These are phyloP conservation scores for Thuidium tamariscinum DNA, from an alignment of 225 moss, liverwort and hornwort genomes.

Conservation along the genomic window DNA sequence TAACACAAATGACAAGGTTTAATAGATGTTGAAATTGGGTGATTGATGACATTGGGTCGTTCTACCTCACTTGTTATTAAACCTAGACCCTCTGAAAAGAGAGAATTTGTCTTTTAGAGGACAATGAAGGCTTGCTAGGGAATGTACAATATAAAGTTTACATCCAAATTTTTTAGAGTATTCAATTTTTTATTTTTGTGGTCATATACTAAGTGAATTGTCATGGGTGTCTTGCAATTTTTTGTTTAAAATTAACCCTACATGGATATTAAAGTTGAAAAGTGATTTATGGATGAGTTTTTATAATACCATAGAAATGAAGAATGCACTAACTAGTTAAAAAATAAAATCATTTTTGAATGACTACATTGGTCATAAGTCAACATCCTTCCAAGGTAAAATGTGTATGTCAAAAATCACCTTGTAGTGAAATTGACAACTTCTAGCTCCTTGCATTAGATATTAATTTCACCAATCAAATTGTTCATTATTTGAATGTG, in stretches of 20 bases:
- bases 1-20: rapidly evolving
- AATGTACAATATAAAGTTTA: background rate
- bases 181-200: rapidly evolving
- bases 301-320: rapidly evolving
- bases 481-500: too few relatives aligned
- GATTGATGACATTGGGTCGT: rapidly evolving
- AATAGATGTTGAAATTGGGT: rapidly evolving
- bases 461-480: too few relatives aligned
- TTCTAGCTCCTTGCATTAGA: too few relatives aligned
- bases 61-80: background rate
- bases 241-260: background rate
- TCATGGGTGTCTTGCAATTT: background rate
- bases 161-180: background rate
- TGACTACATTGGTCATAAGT: background rate
- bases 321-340: rapidly evolving
- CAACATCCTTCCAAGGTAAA: rapidly evolving
- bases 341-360: background rate
- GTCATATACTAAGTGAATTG: background rate
- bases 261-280: rapidly evolving
- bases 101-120: rapidly evolving
- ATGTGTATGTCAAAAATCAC: background rate
- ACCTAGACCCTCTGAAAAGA: background rate
- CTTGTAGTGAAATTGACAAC: background rate
- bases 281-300: rapidly evolving
- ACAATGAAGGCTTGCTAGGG: too few relatives aligned